Evolutionary conservation across 345 rosid genomes (phyloP), one percentile per base, ranked within the genome.

Genomic region (Pugionium dolabratum): DNA sequence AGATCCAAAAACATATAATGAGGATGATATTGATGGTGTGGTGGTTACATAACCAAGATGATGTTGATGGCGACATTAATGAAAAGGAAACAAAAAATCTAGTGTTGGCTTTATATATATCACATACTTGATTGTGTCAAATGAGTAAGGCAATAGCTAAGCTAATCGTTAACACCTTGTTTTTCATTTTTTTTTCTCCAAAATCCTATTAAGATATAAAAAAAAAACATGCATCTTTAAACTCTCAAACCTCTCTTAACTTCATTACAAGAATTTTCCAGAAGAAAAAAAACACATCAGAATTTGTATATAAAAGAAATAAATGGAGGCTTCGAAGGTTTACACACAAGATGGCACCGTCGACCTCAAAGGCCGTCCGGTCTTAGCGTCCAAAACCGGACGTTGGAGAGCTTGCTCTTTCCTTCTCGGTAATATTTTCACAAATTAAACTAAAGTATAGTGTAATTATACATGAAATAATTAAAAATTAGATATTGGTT

Each of bases 371-470:
- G 86, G 90, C 48, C 92, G 87, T 52, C 90, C 95, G 0, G 79
- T 71, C 37, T 77, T 86, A 11, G 80, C 90, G 45, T 80, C 90
- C 49, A 78, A 61, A 43, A 89, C 92, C 29, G 98, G 98, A 0
- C 86, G 81, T 63, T 91, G 98, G 98, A 86, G 69, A 79, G 98
- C 98, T 40, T 91, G 98, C 69, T 83, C 91, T 51, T 91, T 91
- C 76, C 88, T 91, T 4, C 83, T 91, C 30, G 91, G 97, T 88
- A 78, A 59, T 46, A 44, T 71, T 8, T 53, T 18, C 32, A n/a
- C 10, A 18, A 18, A 44, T 37, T 7, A 37, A 4, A 37, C 36
- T 34, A 34, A 34, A 3, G 36, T 34, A 3, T 34, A 34, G 5
- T 34, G 18, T 34, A 34, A 34, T 34, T 34, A 34, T 34, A 34